phyloP scores from a whole-genome alignment of 2,329 filamentous ascomycete species.

The Fusarium verrucosum region DNA sequence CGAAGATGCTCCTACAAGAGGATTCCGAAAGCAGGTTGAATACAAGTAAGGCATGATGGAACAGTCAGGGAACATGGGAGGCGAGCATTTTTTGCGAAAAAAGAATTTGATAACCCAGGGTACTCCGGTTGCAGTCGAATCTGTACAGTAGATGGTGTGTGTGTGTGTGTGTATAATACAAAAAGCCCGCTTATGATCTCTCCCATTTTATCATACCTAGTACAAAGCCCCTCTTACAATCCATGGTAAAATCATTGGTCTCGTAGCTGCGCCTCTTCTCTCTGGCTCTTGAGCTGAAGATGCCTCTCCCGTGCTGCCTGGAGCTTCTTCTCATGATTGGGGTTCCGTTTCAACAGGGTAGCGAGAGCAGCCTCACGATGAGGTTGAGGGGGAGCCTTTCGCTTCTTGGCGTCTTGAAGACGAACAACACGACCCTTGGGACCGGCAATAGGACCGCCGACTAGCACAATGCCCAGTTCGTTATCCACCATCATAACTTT shows the following conservation, averaged over 20 bases:
- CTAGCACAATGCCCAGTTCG: constrained; percentile 85
- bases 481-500: constrained; percentile 88
- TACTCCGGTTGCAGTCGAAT: constrained; percentile 44
- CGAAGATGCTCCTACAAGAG: constrained; percentile 54
- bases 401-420: constrained; percentile 91
- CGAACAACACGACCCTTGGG: constrained; percentile 87
- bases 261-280: constrained; percentile 44
- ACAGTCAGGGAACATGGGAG: neutral
- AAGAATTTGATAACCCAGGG: constrained; percentile 36
- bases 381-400: constrained; percentile 65
- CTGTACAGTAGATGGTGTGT: constrained; percentile 46
- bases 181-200: constrained; percentile 47
- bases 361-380: constrained; percentile 58
- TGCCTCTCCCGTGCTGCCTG: constrained; percentile 61
- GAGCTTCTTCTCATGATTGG: constrained; percentile 57
- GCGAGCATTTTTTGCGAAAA: constrained; percentile 10
- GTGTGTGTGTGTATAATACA: constrained; percentile 54
- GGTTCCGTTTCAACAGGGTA: constrained; percentile 58
- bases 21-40: constrained; percentile 61
- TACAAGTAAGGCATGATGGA: constrained; percentile 40
- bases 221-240: constrained; percentile 44
- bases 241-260: constrained; percentile 30
- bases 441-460: constrained; percentile 86
- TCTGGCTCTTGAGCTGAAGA: constrained; percentile 63
- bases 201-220: constrained; percentile 38